Conservation (phyloP, 805 yeast species). For the Suhomyces canberraensis region DNA sequence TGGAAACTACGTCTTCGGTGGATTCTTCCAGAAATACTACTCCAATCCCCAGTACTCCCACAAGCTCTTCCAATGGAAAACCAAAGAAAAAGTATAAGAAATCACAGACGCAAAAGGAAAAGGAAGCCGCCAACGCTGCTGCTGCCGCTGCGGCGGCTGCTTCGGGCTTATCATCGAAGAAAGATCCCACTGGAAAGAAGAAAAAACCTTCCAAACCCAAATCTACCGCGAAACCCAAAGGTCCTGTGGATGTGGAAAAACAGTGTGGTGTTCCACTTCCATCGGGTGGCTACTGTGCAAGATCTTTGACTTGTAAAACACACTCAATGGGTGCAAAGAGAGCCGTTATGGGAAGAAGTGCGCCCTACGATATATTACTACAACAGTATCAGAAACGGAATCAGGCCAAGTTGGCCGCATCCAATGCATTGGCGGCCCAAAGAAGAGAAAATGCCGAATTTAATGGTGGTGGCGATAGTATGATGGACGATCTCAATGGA, state of each 20-base stretch:
- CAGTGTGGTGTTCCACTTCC: constrained; percentile 97
- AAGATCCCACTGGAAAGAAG: constrained; percentile 17
- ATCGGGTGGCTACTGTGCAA: constrained; percentile 92
- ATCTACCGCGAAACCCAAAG: constrained; percentile 56
- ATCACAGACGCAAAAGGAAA: constrained; percentile 42
- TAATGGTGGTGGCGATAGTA: constrained; percentile 21
- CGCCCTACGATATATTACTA: constrained; percentile 83
- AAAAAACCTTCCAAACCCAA: constrained; percentile 35
- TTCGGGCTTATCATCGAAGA: constrained; percentile 8
- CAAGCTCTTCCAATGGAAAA: constrained; percentile 12
- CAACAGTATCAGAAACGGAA: constrained; percentile 90
- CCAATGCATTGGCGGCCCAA: constrained; percentile 75
- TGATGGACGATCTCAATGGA: constrained; percentile 31
- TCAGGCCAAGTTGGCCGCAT: constrained; percentile 85
- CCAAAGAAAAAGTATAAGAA: constrained; percentile 41
- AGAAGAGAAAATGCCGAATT: constrained; percentile 62
- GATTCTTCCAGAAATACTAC: constrained; percentile 39
- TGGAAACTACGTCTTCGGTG: constrained; percentile 37
- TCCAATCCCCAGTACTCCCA: constrained; percentile 32
- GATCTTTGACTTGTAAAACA: constrained; percentile 94
- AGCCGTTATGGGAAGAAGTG: constrained; percentile 89
- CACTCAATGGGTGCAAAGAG: constrained; percentile 99
- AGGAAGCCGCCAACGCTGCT: constrained; percentile 46
- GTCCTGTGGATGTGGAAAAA: constrained; percentile 85
- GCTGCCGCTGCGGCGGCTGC: constrained; percentile 41